Evolutionary conservation across 2,329 filamentous ascomycete species (phyloP).

Genomic region (Lecanosticta acicola): DNA sequence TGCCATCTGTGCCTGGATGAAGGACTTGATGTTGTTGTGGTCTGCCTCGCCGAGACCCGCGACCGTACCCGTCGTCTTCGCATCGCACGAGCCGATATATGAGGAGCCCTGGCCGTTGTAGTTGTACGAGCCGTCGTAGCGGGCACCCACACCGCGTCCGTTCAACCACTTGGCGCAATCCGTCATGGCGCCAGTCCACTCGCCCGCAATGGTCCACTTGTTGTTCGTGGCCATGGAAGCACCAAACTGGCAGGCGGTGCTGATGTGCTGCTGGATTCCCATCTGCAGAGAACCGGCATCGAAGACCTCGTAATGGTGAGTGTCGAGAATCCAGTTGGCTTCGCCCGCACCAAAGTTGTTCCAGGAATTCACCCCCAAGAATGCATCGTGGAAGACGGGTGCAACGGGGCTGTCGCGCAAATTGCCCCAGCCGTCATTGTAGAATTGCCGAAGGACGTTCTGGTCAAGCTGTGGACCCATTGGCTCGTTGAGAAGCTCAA

Average conservation of each 20-base stretch:
- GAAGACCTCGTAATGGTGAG: constrained; percentile 46
- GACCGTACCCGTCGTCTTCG: constrained; percentile 42
- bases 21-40: constrained; percentile 40
- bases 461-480: constrained; percentile 40
- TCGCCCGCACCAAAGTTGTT: constrained; percentile 41
- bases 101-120: constrained; percentile 30
- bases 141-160: constrained; percentile 42
- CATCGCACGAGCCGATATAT: constrained; percentile 40
- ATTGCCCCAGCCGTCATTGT: constrained; percentile 46
- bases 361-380: constrained; percentile 42
- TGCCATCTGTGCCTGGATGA: constrained; percentile 45
- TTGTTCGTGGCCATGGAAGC: constrained; percentile 41
- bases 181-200: constrained; percentile 45
- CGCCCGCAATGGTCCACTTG: constrained; percentile 45
- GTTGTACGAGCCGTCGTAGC: constrained; percentile 41
- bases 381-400: constrained; percentile 45
- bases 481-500: constrained; percentile 46
- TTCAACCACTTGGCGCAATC: constrained; percentile 47
- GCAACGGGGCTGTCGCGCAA: constrained; percentile 39
- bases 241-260: constrained; percentile 42
- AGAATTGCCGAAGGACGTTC: constrained; percentile 42
- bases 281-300: constrained; percentile 34
- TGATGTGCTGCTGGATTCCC: constrained; percentile 37
- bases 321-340: constrained; percentile 42
- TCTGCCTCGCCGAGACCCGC: constrained; percentile 38